Percentiles rank a stretch among this genome's conserved stretches.
Conservation (phyloP, 2,329 filamentous ascomycete genomes). For the Fusarium subglutinans region DNA sequence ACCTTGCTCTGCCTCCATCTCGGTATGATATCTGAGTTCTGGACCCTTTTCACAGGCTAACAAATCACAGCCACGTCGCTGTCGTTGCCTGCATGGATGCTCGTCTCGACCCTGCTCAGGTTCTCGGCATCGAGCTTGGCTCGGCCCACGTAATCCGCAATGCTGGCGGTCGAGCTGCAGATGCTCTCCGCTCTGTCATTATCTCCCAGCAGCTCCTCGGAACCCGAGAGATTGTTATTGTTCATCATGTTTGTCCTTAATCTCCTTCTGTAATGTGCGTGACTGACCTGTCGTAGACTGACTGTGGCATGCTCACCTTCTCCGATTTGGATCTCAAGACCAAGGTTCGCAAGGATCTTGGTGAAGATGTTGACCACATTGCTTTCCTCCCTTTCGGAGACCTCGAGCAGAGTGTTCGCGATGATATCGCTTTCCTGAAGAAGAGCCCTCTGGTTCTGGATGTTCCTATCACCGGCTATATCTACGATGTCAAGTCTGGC, state of each 20-base stretch:
- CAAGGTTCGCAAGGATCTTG: conserved; percentile 68
- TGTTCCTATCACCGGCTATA: conserved; percentile 75
- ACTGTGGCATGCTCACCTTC: conserved; percentile 71
- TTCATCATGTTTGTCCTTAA: conserved; percentile 64
- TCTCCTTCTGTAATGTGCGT: rapidly evolving
- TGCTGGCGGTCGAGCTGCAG: conserved; percentile 71
- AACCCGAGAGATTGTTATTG: conserved; percentile 76
- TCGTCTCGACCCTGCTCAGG: conserved; percentile 65
- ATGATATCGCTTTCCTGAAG: conserved; percentile 73
- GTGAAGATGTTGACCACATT: conserved; percentile 57
- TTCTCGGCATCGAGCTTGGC: conserved; percentile 53
- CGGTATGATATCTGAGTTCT: conserved; percentile 13
- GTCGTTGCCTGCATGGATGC: conserved; percentile 84
- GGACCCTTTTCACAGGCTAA: not conserved
- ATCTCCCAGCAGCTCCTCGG: conserved; percentile 83
- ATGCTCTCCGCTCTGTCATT: conserved; percentile 77
- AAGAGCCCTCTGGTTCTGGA: conserved; percentile 67
- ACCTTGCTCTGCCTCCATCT: conserved; percentile 35
- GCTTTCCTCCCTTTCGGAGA: conserved; percentile 75
- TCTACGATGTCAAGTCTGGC: conserved; percentile 81
- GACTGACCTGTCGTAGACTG: conserved; percentile 34
- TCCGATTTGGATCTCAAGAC: conserved; percentile 64
- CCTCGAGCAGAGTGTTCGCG: conserved; percentile 69
- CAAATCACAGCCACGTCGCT: conserved; percentile 43
- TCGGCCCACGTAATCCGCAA: conserved; percentile 86